Base-by-base conservation (phyloP, 2,329 filamentous ascomycete genomes). In the Bipolaris oryzae region DNA sequence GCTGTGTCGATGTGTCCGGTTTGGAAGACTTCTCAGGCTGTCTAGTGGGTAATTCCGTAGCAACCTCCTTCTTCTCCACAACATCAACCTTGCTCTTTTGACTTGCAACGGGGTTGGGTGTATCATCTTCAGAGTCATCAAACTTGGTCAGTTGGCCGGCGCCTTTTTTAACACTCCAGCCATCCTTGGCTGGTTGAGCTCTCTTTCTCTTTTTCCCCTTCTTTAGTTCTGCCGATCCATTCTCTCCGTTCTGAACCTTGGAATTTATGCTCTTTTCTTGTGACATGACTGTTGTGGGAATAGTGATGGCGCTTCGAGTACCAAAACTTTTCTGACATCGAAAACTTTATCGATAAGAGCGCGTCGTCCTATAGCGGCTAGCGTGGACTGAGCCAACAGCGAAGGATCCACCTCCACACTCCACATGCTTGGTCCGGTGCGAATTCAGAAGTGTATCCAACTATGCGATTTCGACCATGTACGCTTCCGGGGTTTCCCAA, bases 201-300 rank as follows among this genome's bases (percentile, higher is more conserved):
- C 69, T 68, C 55, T 75, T 76, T 34, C 73, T 69, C 56, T 76
- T 76, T 42, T 71, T 74, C 34, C 70, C 63, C 50, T 67, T 67
- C 13, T 60, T 68, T 7, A 61, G 15, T 13, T 63, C 61, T 13
- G 31, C 23, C 2, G 55, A 25, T 3, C 20, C 10, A 0, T 23
- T 35, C 3, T 23, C 38, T 7, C 15, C 46, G 3, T 33, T 9
- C 3, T 47, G 41, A 2, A 34, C 23, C 31, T 42, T 7, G 5
- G 20, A 23, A 11, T 57, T 52, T 15, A n/a, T 35, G 21, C n/a
- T 50, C 43, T 63, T 62, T 28, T 58, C 50, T 11, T 64, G 62
- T 6, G 61, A 66, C 63, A 66, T 67, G n/a, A 21, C 50, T 11
- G 37, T 60, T 33, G 34, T 46, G 16, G 50, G 34, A 50, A 20